Evolutionary conservation across 257 asterid species (phyloP), one percentile per base, ranked within the genome.

Genomic region (Nicotiana undulata): DNA sequence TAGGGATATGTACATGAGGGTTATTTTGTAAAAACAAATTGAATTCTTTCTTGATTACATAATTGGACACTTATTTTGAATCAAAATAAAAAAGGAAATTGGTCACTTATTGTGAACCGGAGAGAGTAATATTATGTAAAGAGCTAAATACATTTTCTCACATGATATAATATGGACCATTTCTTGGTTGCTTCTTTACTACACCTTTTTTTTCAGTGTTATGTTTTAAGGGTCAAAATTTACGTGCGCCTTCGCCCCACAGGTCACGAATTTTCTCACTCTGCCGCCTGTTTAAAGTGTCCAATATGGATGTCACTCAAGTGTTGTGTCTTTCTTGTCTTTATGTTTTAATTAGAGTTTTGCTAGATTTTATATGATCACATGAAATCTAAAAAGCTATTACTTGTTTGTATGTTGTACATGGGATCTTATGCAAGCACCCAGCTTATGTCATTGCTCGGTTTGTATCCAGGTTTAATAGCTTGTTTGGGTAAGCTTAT

Each of bases 141-240:
- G 61, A 53, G 58, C 17, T 49, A 7, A 80, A 17, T 29, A 15
- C 20, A 20, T 49, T 75, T 63, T 75, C 59, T 49, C 52, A 6
- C 31, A 8, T 51, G 32, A 29, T 7, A 40, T 40, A 40, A 40
- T 40, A 40, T 40, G 63, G 61, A 56, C 61, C 0, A 56, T 61
- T 84, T 76, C 84, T 75, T 9, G 82, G 87, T n/a, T 56, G 84
- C 37, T 84, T 84, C 87, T 59, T 84, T 3, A 18, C 24, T 6
- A 28, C 53, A 70, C 40, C 17, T 26, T 4, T 83, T 24, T 63
- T 74, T 49, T 2, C 1, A 4, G 10, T 55, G 60, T 31, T 22
- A 6, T 64, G 22, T 49, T 15, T 1, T 3, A 4, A 58, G 2
- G 37, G 86, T 83, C 84, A 84, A 84, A 63, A 80, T 18, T 37